Evolutionary conservation across 192 early-diverging fungal species (phyloP).

Genomic region (Coemansia umbellata): DNA sequence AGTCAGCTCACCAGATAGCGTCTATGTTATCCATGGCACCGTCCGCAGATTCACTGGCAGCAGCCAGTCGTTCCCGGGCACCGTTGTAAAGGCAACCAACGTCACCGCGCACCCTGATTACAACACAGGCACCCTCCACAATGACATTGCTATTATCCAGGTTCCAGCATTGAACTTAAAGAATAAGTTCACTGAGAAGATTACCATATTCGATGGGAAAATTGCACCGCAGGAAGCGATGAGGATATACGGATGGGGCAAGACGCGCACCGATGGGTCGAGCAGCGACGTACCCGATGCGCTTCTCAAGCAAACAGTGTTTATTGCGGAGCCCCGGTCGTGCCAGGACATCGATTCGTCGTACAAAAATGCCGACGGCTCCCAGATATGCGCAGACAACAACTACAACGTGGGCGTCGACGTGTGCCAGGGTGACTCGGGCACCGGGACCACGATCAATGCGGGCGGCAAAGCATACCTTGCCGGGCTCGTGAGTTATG

Average conservation of each 20-base stretch:
- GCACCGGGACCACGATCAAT: constrained; percentile 29
- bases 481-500: constrained; percentile 47
- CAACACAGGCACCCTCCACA: constrained; percentile 2
- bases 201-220: constrained; percentile 17
- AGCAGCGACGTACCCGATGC: constrained; percentile 5
- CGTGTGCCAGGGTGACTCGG: constrained; percentile 45
- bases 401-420: constrained; percentile 46
- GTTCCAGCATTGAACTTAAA: constrained; percentile 11
- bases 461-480: constrained; percentile 18
- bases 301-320: constrained; percentile 28
- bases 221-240: constrained; percentile 21
- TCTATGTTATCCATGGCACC: constrained; percentile 27
- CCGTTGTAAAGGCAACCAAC: constrained; percentile 14
- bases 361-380: constrained; percentile 25
- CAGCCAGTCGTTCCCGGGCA: too few species aligned
- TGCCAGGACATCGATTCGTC: constrained; percentile 34
- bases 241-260: constrained; percentile 44
- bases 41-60: background rate
- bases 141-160: constrained; percentile 44
- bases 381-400: constrained; percentile 35
- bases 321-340: constrained; percentile 29
- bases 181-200: constrained; percentile 12
- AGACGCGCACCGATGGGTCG: constrained; percentile 20
- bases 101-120: constrained; percentile 30
- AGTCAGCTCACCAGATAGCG: background rate